A percentile compares a stretch with the other conserved stretches of the same genome.
These are phyloP conservation scores for Solanum chacoense DNA, from an alignment of 305 asterid genomes.

Conservation along the genomic window DNA sequence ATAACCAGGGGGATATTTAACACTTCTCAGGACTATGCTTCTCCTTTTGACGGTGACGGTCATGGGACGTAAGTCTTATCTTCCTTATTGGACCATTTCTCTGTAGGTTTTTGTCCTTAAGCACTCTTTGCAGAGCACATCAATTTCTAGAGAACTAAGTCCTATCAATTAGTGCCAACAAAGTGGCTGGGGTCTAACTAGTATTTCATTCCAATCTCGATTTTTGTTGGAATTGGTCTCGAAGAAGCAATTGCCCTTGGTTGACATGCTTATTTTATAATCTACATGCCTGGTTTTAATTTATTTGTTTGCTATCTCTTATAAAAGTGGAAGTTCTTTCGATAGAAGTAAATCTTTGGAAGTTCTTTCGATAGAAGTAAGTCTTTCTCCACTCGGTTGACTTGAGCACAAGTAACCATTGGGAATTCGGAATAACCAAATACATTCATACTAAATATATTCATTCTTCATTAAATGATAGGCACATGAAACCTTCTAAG, in stretches of 20 bases:
- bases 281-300: background rate
- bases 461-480: background rate
- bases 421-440: background rate
- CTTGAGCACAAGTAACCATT: background rate
- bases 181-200: background rate
- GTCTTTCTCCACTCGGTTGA: background rate
- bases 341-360: background rate
- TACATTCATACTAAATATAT: background rate
- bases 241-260: background rate
- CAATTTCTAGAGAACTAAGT: background rate
- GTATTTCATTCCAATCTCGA: background rate
- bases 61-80: slow-evolving; percentile 87
- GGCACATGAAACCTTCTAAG: background rate
- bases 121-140: background rate
- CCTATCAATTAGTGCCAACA: background rate
- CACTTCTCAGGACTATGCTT: slow-evolving; percentile 88
- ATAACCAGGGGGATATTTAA: slow-evolving; percentile 95
- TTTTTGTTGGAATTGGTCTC: background rate
- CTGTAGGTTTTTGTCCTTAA: background rate
- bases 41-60: slow-evolving; percentile 95
- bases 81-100: background rate
- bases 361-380: background rate
- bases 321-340: background rate
- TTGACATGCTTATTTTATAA: background rate
- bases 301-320: background rate